Base-by-base conservation (phyloP, 1,139 yeast species). In the Taiozyma onychis region DNA sequence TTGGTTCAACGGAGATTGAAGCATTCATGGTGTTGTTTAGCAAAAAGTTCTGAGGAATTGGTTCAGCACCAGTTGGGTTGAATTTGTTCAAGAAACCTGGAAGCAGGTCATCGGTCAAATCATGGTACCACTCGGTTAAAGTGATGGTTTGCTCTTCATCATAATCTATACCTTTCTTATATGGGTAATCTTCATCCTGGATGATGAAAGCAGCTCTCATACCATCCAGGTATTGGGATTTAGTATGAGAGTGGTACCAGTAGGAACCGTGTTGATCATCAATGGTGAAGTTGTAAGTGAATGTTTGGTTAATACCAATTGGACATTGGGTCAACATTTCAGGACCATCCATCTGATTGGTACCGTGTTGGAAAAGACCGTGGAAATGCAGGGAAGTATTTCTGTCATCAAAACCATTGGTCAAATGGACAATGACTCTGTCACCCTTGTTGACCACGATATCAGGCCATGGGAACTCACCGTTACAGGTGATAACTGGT, bases 61-160 rank as follows among this genome's bases (percentile, higher is more conserved):
- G 98, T 69, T 91, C 98, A 37, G 97, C 97, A 57, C 98, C 98
- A 6, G 97, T 88, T 44, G 98, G 98, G 69, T 91, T 91, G 71
- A 77, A 85, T 56, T 85, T 69, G 57, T 74, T 78, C 71, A 88
- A 65, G 71, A 90, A 90, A 21, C 63, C 59, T 14, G 75, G 68
- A 54, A 76, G 70, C 58, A 90, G 74, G 22, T 65, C 76, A 45
- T 75, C 75, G 44, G 84, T 74, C 48, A 74, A 70, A 39, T 78
- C 74, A 66, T 89, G 96, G 70, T 91, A 91, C 95, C 96, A 90
- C 60, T 91, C 98, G 44, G 85, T 72, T 42, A 91, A 62, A 9
- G 85, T 71, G 55, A 90, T 67, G n/a, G 77, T 68, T 32, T 80
- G 74, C 61, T 89, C 97, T 61, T 87, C 89, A 60, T 88, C 96